Evolutionary conservation across 257 asterid species (phyloP).

Genomic region (Ballota nigra): DNA sequence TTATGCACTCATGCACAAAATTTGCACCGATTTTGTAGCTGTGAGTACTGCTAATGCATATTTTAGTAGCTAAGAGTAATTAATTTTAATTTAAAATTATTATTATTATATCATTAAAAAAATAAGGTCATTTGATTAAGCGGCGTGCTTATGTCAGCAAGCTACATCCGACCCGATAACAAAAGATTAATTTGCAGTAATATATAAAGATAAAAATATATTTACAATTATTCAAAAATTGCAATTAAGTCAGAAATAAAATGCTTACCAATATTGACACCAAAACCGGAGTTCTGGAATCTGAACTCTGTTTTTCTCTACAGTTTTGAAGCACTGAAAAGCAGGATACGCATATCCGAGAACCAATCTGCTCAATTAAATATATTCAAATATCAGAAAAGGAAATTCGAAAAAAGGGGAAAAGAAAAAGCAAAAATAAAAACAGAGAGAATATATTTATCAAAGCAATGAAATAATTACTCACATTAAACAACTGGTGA

Average conservation of each 20-base stretch:
- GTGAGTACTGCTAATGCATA: too few relatives aligned
- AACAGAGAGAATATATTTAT: slow-evolving; percentile 30
- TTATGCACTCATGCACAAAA: too few relatives aligned
- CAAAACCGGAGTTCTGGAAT: slow-evolving; percentile 77
- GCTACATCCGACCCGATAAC: too few relatives aligned
- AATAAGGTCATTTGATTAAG: too few relatives aligned
- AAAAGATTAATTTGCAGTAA: too few relatives aligned
- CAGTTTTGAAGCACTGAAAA: slow-evolving; percentile 74
- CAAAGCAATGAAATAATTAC: slow-evolving; percentile 19
- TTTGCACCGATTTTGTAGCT: too few relatives aligned
- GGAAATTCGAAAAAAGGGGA: slow-evolving; percentile 8
- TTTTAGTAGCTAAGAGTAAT: too few relatives aligned
- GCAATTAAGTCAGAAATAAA: not conserved
- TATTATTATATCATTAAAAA: too few relatives aligned
- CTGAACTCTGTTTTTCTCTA: slow-evolving; percentile 74
- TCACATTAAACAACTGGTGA: slow-evolving; percentile 62
- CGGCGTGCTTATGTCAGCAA: too few relatives aligned
- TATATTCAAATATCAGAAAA: not conserved
- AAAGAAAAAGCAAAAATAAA: slow-evolving; percentile 18
- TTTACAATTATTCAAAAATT: too few relatives aligned
- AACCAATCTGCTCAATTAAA: slow-evolving; percentile 47
- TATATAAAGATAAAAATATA: too few relatives aligned
- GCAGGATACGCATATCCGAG: slow-evolving; percentile 96
- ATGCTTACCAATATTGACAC: slow-evolving; percentile 92
- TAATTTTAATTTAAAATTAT: too few relatives aligned